Conservation (phyloP, 148 eudicot species). For the Salicornia ramosissima region DNA sequence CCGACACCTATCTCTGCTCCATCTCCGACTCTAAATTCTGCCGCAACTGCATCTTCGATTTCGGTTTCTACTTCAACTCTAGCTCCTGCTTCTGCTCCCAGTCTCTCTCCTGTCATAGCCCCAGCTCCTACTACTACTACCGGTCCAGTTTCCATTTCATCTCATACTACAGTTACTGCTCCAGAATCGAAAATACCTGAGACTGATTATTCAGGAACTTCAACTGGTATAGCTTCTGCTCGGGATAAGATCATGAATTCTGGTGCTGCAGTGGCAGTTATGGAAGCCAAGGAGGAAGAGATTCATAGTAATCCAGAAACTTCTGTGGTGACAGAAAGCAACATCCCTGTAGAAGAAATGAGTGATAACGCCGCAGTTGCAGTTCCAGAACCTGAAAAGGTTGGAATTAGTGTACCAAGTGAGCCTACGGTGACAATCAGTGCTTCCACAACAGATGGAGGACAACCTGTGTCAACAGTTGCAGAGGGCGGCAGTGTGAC, state of each 20-base stretch:
- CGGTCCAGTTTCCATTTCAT: not conserved
- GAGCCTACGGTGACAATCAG: not conserved
- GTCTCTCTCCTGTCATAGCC: not conserved
- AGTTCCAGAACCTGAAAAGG: constrained; percentile 16
- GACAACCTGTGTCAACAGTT: not conserved
- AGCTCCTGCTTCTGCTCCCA: not conserved
- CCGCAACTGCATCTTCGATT: not conserved
- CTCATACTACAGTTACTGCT: not conserved
- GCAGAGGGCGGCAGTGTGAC: not conserved
- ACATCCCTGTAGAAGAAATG: not conserved
- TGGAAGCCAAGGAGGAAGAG: constrained; percentile 2
- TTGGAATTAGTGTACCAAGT: not conserved
- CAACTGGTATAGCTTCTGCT: not conserved
- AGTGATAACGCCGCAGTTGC: constrained; percentile 7
- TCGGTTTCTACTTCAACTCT: not conserved
- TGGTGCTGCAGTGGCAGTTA: not conserved
- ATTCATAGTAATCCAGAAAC: not conserved
- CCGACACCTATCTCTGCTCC: not conserved
- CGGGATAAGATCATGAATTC: not conserved
- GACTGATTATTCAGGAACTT: not conserved
- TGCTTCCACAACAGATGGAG: not conserved
- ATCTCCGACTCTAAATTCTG: too few species aligned
- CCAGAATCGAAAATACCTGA: constrained; percentile 11
- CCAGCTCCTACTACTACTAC: not conserved
- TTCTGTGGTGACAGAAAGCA: constrained; percentile 9